Conservation (phyloP, 1,139 yeast genomes). For the Arxiozyma slooffiae region DNA sequence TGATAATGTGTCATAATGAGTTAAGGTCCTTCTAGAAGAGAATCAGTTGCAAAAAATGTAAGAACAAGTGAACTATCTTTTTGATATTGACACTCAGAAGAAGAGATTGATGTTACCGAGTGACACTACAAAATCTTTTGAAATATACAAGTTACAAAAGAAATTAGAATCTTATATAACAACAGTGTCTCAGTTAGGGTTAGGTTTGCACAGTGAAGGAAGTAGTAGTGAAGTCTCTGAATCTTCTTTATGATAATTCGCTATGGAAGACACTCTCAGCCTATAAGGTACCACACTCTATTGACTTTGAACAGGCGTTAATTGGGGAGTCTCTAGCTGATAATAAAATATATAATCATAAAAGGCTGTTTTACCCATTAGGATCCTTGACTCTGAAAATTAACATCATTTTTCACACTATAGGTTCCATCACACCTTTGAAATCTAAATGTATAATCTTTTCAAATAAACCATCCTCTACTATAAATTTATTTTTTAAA, state of each 20-base stretch:
- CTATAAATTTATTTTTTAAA: constrained; percentile 19
- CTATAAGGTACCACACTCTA: too few species aligned
- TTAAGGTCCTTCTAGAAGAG: not conserved
- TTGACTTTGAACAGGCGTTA: not conserved
- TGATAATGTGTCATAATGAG: not conserved
- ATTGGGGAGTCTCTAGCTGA: not conserved
- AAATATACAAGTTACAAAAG: constrained; percentile 11
- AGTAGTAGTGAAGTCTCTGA: constrained; percentile 2
- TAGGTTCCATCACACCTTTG: constrained; percentile 25
- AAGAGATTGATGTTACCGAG: too few species aligned
- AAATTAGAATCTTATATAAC: constrained; percentile 22
- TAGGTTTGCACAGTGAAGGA: constrained; percentile 10
- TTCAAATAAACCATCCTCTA: constrained; percentile 23
- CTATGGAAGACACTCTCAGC: not conserved
- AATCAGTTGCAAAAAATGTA: not conserved
- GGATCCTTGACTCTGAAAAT: constrained; percentile 11
- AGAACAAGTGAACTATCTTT: not conserved
- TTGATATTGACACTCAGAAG: not conserved
- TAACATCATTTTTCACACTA: constrained; percentile 26
- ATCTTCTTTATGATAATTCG: not conserved
- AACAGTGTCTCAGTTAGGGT: constrained; percentile 21
- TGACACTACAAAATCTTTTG: not conserved
- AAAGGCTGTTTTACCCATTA: not conserved
- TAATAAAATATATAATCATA: not conserved
- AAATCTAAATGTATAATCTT: constrained; percentile 25